Evolutionary conservation across 2,329 filamentous ascomycete species (phyloP), one percentile per base, ranked within the genome.

Genomic region (Aspergillus latus): DNA sequence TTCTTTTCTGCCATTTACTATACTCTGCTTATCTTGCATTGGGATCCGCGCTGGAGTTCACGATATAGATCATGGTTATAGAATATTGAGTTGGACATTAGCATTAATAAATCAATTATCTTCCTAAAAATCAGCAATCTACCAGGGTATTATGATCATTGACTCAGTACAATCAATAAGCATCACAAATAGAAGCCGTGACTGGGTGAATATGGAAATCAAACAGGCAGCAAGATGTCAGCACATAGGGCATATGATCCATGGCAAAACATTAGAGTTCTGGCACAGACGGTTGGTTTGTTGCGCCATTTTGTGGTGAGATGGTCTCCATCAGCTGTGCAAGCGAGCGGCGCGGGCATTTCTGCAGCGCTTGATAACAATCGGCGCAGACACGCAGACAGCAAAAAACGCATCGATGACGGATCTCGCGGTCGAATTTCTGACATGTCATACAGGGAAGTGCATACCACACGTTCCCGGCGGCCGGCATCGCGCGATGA

Each of bases 371-470:
- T 46, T 71, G 63, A 51, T 66, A 66, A 56, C 75, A 78, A 7
- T 60, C 58, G 3, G 57, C 66, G 52, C 75, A 77, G 40, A 78
- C 67, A 4, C 75, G 68, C 60, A 78, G 57, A 51, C 68, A 74
- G 51, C 75, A 78, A 52, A 75, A 77, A 5, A 73, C 69, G 57
- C 75, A 78, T 36, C 70, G 70, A 59, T 72, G 68, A 8, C 74
- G 66, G 16, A 70, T 62, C 57, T 76, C 68, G 2, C 65, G 68
- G 53, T 76, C 73, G 10, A 67, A 65, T 49, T 73, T 72, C 36
- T 71, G 69, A 57, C 75, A 78, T 3, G 73, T 70, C 74, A 77
- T 76, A 62, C 75, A 78, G 8, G 74, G 75, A 34, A 76, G 64
- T 4, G 74, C 65, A 60, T 73, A 71, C 69, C 72, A 72, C 52